phyloP scores from a whole-genome alignment of 2,329 filamentous ascomycete genomes.

The Chaetothyriales sp. region DNA sequence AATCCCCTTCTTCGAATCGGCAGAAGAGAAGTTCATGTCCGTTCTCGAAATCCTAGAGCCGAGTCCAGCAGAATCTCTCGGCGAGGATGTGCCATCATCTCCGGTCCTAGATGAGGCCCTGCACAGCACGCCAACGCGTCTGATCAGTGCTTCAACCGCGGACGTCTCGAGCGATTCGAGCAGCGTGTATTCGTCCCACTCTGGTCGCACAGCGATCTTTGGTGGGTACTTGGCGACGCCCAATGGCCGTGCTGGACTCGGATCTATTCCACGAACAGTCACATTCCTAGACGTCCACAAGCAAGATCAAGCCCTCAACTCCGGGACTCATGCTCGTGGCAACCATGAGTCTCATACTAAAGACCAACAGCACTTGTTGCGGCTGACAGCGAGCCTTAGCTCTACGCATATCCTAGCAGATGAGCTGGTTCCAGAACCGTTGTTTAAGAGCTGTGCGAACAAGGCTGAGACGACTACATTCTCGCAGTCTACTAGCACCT shows the following conservation, averaged over 20 bases:
- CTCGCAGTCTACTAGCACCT: not conserved
- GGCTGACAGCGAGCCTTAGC: slow-evolving; percentile 11
- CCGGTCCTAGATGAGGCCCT: not conserved
- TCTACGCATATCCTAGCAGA: slow-evolving; percentile 8
- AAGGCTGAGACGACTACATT: slow-evolving; percentile 3
- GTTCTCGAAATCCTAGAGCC: slow-evolving; percentile 6
- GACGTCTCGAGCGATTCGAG: not conserved
- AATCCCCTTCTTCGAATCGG: slow-evolving; percentile 10
- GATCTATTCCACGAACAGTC: not conserved
- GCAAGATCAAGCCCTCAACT: not conserved
- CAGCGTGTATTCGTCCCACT: not conserved
- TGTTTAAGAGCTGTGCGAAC: slow-evolving; percentile 11
- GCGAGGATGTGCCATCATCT: not conserved
- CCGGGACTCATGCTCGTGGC: not conserved
- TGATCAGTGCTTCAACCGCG: not conserved
- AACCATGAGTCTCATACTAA: not conserved
- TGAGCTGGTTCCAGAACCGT: slow-evolving; percentile 15
- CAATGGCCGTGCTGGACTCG: not conserved
- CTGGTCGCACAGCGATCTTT: not conserved
- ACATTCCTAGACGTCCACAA: not conserved
- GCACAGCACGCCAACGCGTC: not conserved
- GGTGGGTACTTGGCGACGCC: not conserved
- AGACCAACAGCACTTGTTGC: not conserved
- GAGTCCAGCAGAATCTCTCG: not conserved
- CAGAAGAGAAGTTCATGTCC: slow-evolving; percentile 10